A percentile compares a stretch with the other conserved stretches of the same genome.
phyloP scores from a whole-genome alignment of 1,139 yeast species.

The Lizanozyma gosingica region DNA sequence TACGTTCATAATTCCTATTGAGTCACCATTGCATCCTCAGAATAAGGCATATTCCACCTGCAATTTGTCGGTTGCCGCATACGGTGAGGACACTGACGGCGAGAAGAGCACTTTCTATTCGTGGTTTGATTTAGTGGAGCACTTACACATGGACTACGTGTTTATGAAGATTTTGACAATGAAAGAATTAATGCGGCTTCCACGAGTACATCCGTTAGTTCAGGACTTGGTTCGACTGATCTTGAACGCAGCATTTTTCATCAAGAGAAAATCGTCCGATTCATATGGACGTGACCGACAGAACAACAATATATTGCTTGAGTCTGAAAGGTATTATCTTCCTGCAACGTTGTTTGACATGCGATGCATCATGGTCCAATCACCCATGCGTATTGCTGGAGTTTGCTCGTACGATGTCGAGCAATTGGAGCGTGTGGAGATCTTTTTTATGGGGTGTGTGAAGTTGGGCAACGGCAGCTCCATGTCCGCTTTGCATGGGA shows the following conservation, averaged over 20 bases:
- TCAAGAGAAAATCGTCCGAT: constrained; percentile 12
- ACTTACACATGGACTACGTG: neutral
- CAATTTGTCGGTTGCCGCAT: constrained; percentile 3
- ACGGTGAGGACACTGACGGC: constrained; percentile 5
- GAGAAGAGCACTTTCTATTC: neutral
- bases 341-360: constrained; percentile 22
- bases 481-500: constrained; percentile 16
- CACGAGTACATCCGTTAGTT: constrained; percentile 21
- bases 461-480: constrained; percentile 34
- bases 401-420: constrained; percentile 16
- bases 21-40: neutral
- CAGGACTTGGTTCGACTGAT: constrained; percentile 18
- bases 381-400: constrained; percentile 20
- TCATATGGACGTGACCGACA: neutral
- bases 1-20: neutral
- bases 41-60: neutral
- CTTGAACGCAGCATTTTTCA: constrained; percentile 19
- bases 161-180: constrained; percentile 8
- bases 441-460: constrained; percentile 26
- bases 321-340: constrained; percentile 22
- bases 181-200: constrained; percentile 12
- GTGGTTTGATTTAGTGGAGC: neutral
- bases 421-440: constrained; percentile 24
- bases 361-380: constrained; percentile 32
- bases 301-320: constrained; percentile 13